Conservation (phyloP, 371 early-diverging fungal species). For the Saksenaea vasiformis region DNA sequence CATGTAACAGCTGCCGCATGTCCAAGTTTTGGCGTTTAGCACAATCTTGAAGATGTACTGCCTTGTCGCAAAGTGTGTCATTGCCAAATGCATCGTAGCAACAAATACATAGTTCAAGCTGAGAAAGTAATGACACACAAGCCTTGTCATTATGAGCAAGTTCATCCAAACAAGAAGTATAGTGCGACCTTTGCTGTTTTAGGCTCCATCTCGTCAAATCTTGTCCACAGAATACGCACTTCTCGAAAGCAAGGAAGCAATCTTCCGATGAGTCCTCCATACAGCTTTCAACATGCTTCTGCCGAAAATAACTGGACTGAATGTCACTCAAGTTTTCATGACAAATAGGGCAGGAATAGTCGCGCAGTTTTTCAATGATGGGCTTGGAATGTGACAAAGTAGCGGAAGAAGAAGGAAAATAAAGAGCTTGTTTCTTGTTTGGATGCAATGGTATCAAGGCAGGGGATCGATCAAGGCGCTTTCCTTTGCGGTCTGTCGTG, state of each 20-base stretch:
- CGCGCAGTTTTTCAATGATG: background rate
- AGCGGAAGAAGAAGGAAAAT: background rate
- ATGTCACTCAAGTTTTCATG: slow-evolving; percentile 1
- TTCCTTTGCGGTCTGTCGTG: background rate
- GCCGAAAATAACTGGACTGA: slow-evolving; percentile 12
- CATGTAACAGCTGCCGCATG: background rate
- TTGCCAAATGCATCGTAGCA: background rate
- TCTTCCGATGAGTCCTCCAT: background rate
- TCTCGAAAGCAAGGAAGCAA: background rate
- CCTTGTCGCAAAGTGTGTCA: background rate
- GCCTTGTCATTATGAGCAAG: background rate
- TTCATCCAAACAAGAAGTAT: background rate
- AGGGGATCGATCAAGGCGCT: slow-evolving; percentile 1
- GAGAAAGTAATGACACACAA: background rate
- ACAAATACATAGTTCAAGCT: slow-evolving; percentile 1
- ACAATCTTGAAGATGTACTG: background rate
- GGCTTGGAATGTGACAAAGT: background rate
- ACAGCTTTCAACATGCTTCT: slow-evolving; percentile 4
- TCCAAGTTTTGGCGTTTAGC: background rate
- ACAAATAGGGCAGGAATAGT: slow-evolving; percentile 4
- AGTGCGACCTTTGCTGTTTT: background rate
- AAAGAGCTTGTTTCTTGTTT: background rate
- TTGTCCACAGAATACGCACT: slow-evolving; percentile 5
- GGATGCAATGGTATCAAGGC: background rate
- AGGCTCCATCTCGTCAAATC: background rate